These are phyloP conservation scores for Colletotrichum nymphaeae DNA, from an alignment of 2,329 filamentous ascomycete genomes.

Conservation along the genomic window DNA sequence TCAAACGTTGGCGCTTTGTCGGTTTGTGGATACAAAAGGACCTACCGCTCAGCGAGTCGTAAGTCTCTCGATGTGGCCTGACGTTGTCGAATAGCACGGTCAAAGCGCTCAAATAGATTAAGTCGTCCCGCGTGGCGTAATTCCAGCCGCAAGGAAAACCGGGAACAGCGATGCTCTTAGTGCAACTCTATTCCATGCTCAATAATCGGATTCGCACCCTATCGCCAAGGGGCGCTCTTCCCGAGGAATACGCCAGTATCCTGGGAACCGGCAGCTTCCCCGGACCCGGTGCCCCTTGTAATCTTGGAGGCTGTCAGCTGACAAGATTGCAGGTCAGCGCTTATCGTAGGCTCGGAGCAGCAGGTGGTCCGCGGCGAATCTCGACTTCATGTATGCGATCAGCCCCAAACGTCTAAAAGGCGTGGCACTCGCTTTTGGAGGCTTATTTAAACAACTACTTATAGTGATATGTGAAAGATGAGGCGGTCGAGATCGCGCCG, in stretches of 20 bases:
- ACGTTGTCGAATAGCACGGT: neutral
- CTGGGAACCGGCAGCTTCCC: neutral
- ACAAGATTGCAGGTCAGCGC: neutral
- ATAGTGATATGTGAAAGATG: neutral
- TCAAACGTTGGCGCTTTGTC: neutral
- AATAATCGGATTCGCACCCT: neutral
- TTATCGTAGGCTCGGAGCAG: neutral
- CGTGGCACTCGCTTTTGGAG: neutral
- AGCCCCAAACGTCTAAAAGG: neutral
- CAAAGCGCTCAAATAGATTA: neutral
- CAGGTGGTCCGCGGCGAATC: neutral
- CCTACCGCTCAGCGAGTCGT: neutral
- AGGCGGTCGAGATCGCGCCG: neutral
- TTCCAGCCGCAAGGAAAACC: neutral
- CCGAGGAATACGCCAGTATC: neutral
- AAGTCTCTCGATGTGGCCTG: neutral
- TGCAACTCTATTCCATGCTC: neutral
- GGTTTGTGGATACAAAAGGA: neutral
- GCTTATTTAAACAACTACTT: neutral
- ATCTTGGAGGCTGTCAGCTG: neutral
- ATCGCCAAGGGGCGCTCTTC: neutral
- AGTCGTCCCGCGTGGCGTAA: neutral
- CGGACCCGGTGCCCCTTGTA: neutral
- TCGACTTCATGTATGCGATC: neutral
- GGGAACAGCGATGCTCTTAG: neutral